Conservation (phyloP, 345 rosid genomes). For the Geranium rotundifolium region DNA sequence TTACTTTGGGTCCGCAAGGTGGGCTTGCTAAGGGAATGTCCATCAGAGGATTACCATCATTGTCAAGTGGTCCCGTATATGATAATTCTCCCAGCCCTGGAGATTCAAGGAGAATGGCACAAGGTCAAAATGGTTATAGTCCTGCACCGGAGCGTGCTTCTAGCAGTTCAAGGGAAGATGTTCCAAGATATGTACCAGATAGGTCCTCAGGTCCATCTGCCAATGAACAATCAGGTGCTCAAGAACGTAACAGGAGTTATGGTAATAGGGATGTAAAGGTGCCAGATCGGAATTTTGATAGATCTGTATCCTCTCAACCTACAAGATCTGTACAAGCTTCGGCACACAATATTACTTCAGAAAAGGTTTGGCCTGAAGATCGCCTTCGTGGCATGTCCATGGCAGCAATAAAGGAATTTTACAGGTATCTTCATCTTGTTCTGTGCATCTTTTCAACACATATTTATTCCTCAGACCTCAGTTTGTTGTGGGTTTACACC, state of each 20-base stretch:
- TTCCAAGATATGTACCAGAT: constrained; percentile 35
- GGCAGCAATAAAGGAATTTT: constrained; percentile 80
- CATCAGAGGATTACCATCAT: constrained; percentile 42
- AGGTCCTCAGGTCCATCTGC: constrained; percentile 36
- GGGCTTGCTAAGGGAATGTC: constrained; percentile 95
- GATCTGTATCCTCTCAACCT: constrained; percentile 36
- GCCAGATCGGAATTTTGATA: constrained; percentile 38
- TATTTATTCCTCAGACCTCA: background rate
- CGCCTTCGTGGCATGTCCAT: constrained; percentile 43
- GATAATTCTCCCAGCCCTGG: constrained; percentile 38
- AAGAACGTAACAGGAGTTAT: constrained; percentile 35
- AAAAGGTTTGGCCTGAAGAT: constrained; percentile 49
- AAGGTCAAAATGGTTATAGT: constrained; percentile 51
- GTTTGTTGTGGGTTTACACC: background rate
- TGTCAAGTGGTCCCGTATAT: constrained; percentile 22
- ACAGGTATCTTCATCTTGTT: constrained; percentile 42
- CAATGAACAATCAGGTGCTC: constrained; percentile 36
- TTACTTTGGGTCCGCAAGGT: constrained; percentile 94
- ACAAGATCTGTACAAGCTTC: constrained; percentile 27
- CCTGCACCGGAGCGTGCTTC: constrained; percentile 27
- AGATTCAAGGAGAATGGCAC: constrained; percentile 47
- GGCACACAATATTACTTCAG: constrained; percentile 36
- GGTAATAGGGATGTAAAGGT: constrained; percentile 40
- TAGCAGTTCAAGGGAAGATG: constrained; percentile 38
- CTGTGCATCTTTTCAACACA: background rate